Evolutionary conservation across 1,284 basidiomycete genomes (phyloP), one percentile per base, ranked within the genome.

Genomic region (Rhodotorula sp.): DNA sequence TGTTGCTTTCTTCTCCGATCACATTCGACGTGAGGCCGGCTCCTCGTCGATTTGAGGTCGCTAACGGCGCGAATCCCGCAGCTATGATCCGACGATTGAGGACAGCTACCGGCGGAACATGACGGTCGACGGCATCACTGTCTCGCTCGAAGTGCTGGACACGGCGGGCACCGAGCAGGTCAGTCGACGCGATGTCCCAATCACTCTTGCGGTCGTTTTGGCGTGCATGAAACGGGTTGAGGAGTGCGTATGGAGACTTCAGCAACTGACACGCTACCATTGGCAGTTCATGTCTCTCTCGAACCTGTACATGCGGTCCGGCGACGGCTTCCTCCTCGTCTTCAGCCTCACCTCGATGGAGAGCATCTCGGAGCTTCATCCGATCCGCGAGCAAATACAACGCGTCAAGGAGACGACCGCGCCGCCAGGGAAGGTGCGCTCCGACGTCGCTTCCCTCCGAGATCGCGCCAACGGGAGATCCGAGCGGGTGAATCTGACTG

Each of bases 111-210:
- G 80, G 39, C 79, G 81, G 58, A 79, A 80, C 49, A 77, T 80
- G 46, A 77, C 77, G 11, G 81, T 82, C 52, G 81, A 82, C 67
- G 81, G 81, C 34, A 78, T 81, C 71, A 79, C 78, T 22, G 78
- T 79, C 64, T 79, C 80, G 88, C 86, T 93, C 66, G 90, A 94
- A 78, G 88, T 94, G 49, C 56, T 93, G 65, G 92, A 94, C 79
- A 94, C 92, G 20, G 92, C 92, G 27, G 92, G 92, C 19, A 88
- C 89, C n/a, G 91, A 91, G 78, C 92, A 91, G 70, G 78, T 76
- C 47, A 39, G 72, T 51, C 24, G 22, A n/a, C n/a, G n/a, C n/a
- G n/a, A n/a, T n/a, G n/a, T n/a, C n/a, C n/a, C n/a, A n/a, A n/a
- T n/a, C 4, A n/a, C 54, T 22, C 24, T 49, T 49, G 24, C n/a